phyloP scores from a whole-genome alignment of 345 rosid species.

The Aurinia saxatilis region DNA sequence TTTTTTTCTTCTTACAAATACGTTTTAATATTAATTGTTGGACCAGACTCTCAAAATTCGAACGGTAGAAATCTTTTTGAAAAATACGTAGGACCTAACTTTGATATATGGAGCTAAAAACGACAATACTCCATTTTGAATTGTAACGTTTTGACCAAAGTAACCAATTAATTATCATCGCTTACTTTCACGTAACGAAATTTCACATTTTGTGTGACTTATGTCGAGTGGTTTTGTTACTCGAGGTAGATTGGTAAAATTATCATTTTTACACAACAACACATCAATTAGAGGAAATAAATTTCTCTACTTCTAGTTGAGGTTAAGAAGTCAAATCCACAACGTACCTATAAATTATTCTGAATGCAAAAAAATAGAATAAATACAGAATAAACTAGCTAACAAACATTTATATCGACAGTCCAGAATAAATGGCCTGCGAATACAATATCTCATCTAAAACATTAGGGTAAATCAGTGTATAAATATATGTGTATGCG shows the following conservation, averaged over 20 bases:
- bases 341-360: background rate
- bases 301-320: background rate
- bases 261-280: background rate
- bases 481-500: background rate
- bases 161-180: background rate
- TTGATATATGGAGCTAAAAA: background rate
- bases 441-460: too few species aligned
- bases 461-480: too few species aligned
- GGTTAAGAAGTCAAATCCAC: background rate
- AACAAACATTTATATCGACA: too few species aligned
- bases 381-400: too few species aligned
- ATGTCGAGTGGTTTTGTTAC: background rate
- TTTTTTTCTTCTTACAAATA: too few species aligned
- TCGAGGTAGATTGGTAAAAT: background rate
- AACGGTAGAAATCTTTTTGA: too few species aligned
- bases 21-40: too few species aligned
- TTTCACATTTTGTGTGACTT: background rate
- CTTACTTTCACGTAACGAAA: background rate
- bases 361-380: background rate
- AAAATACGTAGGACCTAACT: too few species aligned
- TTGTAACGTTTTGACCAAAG: conserved; percentile 4
- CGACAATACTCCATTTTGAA: background rate
- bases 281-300: background rate
- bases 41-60: too few species aligned
- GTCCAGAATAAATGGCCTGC: too few species aligned